A percentile compares a stretch with the other conserved stretches of the same genome.
These are phyloP conservation scores for Sporothrix protearum DNA, from an alignment of 2,329 filamentous ascomycete species.

Conservation along the genomic window DNA sequence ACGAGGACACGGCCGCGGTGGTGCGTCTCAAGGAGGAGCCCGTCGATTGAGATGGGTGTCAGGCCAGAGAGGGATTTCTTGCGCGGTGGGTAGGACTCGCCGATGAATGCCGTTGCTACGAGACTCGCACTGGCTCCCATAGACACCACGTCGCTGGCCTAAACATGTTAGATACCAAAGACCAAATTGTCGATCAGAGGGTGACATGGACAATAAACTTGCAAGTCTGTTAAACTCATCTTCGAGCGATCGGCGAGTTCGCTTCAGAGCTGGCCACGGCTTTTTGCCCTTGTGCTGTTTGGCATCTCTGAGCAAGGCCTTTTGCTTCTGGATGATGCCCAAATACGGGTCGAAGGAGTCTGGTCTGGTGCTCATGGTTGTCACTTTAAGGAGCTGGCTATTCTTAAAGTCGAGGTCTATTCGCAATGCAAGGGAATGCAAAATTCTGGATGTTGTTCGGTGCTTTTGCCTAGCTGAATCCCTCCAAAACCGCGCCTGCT, in stretches of 20 bases:
- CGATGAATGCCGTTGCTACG: conserved; percentile 8
- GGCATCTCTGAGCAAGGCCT: background rate
- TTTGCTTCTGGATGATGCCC: background rate
- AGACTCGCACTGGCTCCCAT: no score
- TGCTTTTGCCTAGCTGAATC: no score
- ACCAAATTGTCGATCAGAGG: no score
- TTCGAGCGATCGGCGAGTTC: background rate
- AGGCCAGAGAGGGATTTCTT: conserved; percentile 19
- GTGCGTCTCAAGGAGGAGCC: conserved; percentile 26
- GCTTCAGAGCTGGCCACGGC: background rate
- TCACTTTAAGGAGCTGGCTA: no score
- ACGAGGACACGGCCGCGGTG: conserved; percentile 26
- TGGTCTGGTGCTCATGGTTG: background rate
- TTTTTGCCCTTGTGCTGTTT: background rate
- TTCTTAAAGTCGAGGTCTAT: no score
- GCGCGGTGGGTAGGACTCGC: conserved; percentile 25
- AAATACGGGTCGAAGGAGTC: background rate
- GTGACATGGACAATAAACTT: background rate
- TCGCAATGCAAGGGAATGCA: no score
- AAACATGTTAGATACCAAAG: background rate
- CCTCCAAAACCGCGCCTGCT: no score
- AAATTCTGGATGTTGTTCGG: no score
- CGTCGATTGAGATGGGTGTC: conserved; percentile 15
- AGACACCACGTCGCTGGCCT: background rate
- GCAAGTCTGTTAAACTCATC: background rate